Percentiles rank a stretch among this genome's conserved stretches.
These are phyloP conservation scores for Phyllosticta capitalensis DNA, from an alignment of 2,329 filamentous ascomycete species.

Conservation along the genomic window DNA sequence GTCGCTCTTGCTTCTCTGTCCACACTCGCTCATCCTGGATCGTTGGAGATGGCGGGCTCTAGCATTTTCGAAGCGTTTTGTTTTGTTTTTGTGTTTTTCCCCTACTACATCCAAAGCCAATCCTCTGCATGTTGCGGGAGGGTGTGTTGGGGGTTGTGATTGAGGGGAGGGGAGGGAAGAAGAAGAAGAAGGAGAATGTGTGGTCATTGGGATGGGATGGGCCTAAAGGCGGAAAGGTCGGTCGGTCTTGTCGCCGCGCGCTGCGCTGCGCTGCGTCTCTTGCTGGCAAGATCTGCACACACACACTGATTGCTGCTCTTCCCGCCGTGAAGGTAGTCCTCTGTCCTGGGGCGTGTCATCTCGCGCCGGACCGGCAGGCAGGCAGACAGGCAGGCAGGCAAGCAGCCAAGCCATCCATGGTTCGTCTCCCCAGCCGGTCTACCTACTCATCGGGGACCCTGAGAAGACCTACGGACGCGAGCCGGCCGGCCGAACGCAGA, in stretches of 20 bases:
- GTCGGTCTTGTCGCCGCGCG: too few relatives aligned
- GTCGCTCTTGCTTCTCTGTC: conserved; percentile 46
- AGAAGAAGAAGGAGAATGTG: too few relatives aligned
- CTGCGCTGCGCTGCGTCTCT: background rate
- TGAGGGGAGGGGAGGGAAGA: background rate
- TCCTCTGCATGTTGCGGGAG: background rate
- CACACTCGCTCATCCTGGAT: conserved; percentile 46
- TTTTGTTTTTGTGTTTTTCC: background rate
- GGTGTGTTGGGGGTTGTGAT: background rate
- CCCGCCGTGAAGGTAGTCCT: background rate
- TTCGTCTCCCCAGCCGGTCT: background rate
- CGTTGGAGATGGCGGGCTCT: conserved; percentile 45
- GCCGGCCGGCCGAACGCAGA: too few relatives aligned
- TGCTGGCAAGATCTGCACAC: background rate
- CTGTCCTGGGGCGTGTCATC: too few relatives aligned
- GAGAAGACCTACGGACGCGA: too few relatives aligned
- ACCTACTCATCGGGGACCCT: too few relatives aligned
- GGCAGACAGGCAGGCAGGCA: too few relatives aligned
- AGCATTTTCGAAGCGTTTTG: conserved; percentile 40
- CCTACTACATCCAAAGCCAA: background rate
- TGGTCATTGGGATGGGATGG: too few relatives aligned
- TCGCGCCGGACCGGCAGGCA: background rate
- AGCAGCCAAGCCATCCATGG: too few relatives aligned
- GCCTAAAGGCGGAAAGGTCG: too few relatives aligned
- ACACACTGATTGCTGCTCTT: background rate